phyloP scores from a whole-genome alignment of 495 filamentous ascomycete species.

The Hypoxylon perforatum region DNA sequence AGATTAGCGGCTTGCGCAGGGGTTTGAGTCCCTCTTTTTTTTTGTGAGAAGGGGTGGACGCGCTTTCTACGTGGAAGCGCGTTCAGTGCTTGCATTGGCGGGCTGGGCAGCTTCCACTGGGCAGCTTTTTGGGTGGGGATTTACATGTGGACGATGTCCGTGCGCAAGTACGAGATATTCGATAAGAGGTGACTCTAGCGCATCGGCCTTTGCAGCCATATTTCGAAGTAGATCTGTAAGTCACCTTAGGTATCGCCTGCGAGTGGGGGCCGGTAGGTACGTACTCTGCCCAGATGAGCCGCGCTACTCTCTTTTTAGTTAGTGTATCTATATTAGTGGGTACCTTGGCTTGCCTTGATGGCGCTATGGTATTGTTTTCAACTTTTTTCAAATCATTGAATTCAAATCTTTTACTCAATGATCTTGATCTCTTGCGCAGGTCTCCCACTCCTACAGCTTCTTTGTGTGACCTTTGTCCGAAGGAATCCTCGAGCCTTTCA shows the following conservation, averaged over 20 bases:
- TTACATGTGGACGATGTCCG: not conserved
- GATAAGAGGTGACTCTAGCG: not conserved
- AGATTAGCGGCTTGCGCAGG: conserved; percentile 13
- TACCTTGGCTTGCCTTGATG: conserved; percentile 29
- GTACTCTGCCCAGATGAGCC: conserved; percentile 19
- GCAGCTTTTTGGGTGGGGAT: too few relatives aligned
- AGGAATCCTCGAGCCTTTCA: not conserved
- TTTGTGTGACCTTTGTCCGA: not conserved
- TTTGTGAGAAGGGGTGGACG: conserved; percentile 36
- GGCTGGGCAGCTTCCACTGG: not conserved
- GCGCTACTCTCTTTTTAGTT: conserved; percentile 30
- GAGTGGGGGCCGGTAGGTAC: conserved; percentile 2
- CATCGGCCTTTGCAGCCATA: not conserved
- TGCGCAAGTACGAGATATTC: not conserved
- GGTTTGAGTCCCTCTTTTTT: conserved; percentile 21
- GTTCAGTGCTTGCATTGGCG: conserved; percentile 50
- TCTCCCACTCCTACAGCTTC: not conserved
- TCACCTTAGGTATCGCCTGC: not conserved
- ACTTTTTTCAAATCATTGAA: conserved; percentile 29
- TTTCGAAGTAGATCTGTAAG: not conserved
- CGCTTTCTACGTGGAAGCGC: conserved; percentile 41
- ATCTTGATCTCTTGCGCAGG: not conserved
- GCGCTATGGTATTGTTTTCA: conserved; percentile 27
- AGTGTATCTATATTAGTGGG: not conserved
- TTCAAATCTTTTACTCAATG: conserved; percentile 27